These are phyloP conservation scores for Aspergillus quadrilineatus DNA, from an alignment of 2,329 filamentous ascomycete genomes.

Conservation along the genomic window DNA sequence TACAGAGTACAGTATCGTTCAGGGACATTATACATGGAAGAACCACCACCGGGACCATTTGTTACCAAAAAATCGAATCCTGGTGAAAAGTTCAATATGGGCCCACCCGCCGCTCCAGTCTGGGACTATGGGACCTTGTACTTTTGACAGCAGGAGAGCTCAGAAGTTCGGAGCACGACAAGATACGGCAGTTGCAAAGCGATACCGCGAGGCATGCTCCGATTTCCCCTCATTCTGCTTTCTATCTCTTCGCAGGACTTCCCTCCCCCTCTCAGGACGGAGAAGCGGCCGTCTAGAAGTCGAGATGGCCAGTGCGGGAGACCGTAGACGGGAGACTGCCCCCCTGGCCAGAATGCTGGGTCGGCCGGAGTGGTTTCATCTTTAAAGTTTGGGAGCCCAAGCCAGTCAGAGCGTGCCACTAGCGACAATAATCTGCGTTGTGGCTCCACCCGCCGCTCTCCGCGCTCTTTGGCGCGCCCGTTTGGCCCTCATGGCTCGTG, in stretches of 20 bases:
- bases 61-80: background rate
- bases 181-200: background rate
- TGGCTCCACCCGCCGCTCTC: background rate
- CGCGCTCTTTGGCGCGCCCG: background rate
- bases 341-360: slow-evolving; percentile 30
- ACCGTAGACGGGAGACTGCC: slow-evolving; percentile 16
- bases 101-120: slow-evolving; percentile 3
- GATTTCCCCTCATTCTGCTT: too few species aligned
- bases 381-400: slow-evolving; percentile 19
- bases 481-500: background rate
- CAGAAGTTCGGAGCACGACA: background rate
- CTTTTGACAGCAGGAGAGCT: background rate
- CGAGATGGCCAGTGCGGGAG: slow-evolving; percentile 26
- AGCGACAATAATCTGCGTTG: background rate
- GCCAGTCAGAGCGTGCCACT: slow-evolving; percentile 2
- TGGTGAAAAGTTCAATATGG: slow-evolving; percentile 5
- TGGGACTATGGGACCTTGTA: background rate
- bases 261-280: background rate
- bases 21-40: background rate
- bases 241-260: too few species aligned
- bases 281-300: slow-evolving; percentile 11
- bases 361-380: slow-evolving; percentile 25
- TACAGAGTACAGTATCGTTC: background rate
- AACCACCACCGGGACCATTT: too few species aligned
- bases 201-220: too few species aligned